These are phyloP conservation scores for Pythium aquatile DNA, from an alignment of 352 stramenopile genomes.

Conservation along the genomic window DNA sequence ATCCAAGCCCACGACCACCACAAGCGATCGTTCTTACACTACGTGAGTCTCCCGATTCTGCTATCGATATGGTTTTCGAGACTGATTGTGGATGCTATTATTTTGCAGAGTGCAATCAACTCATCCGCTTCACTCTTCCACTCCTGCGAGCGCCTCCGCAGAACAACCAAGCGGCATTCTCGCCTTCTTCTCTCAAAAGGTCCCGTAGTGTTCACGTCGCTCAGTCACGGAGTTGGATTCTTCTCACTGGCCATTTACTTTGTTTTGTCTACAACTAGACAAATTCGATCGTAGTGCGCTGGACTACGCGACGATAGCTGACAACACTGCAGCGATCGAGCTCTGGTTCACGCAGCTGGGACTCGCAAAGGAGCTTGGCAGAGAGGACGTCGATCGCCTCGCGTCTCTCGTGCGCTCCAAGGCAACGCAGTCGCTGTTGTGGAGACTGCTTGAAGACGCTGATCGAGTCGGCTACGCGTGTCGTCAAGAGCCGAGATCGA, in stretches of 20 bases:
- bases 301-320: constrained; percentile 43
- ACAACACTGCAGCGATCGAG: constrained; percentile 39
- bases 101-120: constrained; percentile 13
- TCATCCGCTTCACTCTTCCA: not conserved
- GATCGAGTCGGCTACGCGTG: constrained; percentile 23
- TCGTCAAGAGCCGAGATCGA: not conserved
- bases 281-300: constrained; percentile 43
- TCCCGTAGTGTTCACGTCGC: not conserved
- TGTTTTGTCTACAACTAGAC: constrained; percentile 24
- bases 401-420: constrained; percentile 26
- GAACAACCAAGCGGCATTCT: constrained; percentile 2
- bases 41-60: constrained; percentile 28
- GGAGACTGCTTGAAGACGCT: constrained; percentile 38
- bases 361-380: constrained; percentile 16
- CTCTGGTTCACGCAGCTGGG: constrained; percentile 35
- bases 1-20: constrained; percentile 37
- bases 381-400: constrained; percentile 37
- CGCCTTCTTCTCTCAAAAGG: constrained; percentile 7
- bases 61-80: not conserved
- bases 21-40: constrained; percentile 52
- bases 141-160: not conserved
- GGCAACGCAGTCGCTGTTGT: constrained; percentile 32
- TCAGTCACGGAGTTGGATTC: too few relatives aligned
- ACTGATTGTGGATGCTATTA: not conserved
- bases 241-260: not conserved